Evolutionary conservation across 1,284 basidiomycete genomes (phyloP), one percentile per base, ranked within the genome.

Genomic region (Tilletia setariae): DNA sequence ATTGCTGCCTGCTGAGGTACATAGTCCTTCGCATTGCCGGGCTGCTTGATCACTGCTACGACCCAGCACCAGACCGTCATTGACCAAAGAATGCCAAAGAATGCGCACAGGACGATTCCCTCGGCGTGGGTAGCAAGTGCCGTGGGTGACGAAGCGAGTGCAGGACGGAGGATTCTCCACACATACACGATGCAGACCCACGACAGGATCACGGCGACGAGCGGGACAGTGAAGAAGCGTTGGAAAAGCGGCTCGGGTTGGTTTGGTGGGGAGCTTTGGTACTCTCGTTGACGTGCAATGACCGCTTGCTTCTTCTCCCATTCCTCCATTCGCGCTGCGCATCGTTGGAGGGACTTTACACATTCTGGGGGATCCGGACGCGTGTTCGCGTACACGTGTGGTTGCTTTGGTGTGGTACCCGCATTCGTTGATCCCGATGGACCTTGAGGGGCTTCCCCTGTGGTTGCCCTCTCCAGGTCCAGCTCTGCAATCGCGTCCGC

Each of bases 31-130:
- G 79, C 78, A 59, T 74, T 63, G 2, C 80, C 80, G 1, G 80
- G 80, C 11, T 67, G 68, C 1, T 75, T 72, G 11, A 67, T n/a
- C 51, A 80, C 66, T 23, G 79, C 74, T 6, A 62, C 70, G 1
- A 77, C 61, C 46, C 77, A 82, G 3, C 76, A 74, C 79, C 79
- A 81, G 0, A 77, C 64, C 1, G 77, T 64, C 71, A 79, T 72
- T 6, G 75, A 62, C 74, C 78, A 79, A 7, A 80, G 68, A 11
- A 79, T 25, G 2, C 72, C 65, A 35, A 80, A 80, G 1, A 67
- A 71, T 0, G 74, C 74, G 1, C 79, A 72, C 30, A 82, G 68
- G 2, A 72, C 78, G 16, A 80, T 68, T 0, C 78, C 78, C 32
- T 68, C 63, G 2, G 43, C 13, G 11, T 74, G 70, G 4, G 66